These are phyloP conservation scores for Colletotrichum noveboracense DNA, from an alignment of 2,329 filamentous ascomycete genomes.

Conservation along the genomic window DNA sequence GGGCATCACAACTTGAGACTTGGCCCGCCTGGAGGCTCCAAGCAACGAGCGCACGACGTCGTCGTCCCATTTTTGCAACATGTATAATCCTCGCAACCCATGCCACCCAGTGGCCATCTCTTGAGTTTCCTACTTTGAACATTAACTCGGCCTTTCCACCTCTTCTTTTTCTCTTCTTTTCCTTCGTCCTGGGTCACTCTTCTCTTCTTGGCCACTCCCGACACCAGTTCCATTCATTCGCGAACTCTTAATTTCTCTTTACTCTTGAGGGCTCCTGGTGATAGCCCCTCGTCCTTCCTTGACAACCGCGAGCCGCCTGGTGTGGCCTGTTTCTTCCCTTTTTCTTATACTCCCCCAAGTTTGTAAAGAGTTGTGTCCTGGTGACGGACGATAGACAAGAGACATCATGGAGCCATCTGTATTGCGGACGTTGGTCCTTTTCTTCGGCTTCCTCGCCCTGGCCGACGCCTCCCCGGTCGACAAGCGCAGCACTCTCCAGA, in stretches of 20 bases:
- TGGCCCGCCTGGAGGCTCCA: slow-evolving; percentile 15
- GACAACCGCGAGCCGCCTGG: slow-evolving; percentile 11
- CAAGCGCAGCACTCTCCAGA: slow-evolving; percentile 39
- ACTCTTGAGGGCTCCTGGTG: slow-evolving; percentile 15
- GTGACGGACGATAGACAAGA: slow-evolving; percentile 9
- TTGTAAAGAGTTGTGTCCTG: background rate
- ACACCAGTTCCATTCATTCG: slow-evolving; percentile 8
- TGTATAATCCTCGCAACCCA: slow-evolving; percentile 14
- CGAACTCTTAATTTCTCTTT: background rate
- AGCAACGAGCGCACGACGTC: slow-evolving; percentile 17
- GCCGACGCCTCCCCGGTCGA: slow-evolving; percentile 26
- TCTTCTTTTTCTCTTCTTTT: background rate
- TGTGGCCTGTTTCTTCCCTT: slow-evolving; percentile 12
- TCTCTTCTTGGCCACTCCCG: slow-evolving; percentile 5
- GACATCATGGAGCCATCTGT: slow-evolving; percentile 13
- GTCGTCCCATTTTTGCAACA: slow-evolving; percentile 22
- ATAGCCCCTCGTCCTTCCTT: slow-evolving; percentile 17
- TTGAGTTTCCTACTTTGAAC: slow-evolving; percentile 13
- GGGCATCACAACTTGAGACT: slow-evolving; percentile 22
- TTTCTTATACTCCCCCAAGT: background rate
- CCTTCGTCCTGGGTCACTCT: background rate
- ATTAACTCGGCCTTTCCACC: slow-evolving; percentile 3
- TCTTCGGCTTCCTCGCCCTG: slow-evolving; percentile 25
- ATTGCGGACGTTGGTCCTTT: slow-evolving; percentile 15
- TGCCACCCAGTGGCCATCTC: background rate